Base-by-base conservation (phyloP, 1,284 basidiomycete species). In the Xerocomus amazonicus region DNA sequence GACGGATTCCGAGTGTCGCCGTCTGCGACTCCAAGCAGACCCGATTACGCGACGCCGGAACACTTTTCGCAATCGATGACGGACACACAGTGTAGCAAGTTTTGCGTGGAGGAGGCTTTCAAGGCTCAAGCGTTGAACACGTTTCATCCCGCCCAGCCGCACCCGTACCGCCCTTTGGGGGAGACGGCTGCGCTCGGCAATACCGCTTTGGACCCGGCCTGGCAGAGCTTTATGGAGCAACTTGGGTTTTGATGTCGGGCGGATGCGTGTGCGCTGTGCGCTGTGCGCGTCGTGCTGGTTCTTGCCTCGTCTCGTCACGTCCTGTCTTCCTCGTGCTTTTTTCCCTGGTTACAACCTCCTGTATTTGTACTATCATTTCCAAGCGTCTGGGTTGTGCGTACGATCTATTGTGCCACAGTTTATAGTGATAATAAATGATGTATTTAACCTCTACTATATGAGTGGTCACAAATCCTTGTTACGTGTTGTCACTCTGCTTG, bases 151-250 rank as follows among this genome's bases (percentile, higher is more conserved):
- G 53, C 47, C 9, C 56, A 56, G 23, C 52, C 51, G 10, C 56
- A 55, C n/a, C 46, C 48, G 4, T 59, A 58, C 13, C 19, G 45
- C 12, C 26, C 46, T 4, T 17, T 34, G 2, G 31, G 42, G 5
- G 53, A 39, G 28, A 46, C 35, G 43, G 43, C 52, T 32, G 51
- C 58, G 5, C 4, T 26, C 8, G 61, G 61, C 3, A 56, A 66
- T 13, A 61, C 72, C 2, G 67, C 74, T 43, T 57, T 84, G 50
- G 82, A 86, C 58, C 68, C 80, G 26, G 76, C 79, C 0, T 86
- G 83, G 83, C 77, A 81, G 60, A 77, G 72, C 53, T 83, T 86
- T 48, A 78, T 83, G 38, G 80, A 84, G 61, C 83, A 86, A 58
- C 70, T 86, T 45, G 83, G 83, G 2, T 85, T 84, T 59, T 81